Percentiles rank a stretch among this genome's conserved stretches.
Evolutionary conservation across 345 rosid species (phyloP).

Genomic region (Salix caprea): DNA sequence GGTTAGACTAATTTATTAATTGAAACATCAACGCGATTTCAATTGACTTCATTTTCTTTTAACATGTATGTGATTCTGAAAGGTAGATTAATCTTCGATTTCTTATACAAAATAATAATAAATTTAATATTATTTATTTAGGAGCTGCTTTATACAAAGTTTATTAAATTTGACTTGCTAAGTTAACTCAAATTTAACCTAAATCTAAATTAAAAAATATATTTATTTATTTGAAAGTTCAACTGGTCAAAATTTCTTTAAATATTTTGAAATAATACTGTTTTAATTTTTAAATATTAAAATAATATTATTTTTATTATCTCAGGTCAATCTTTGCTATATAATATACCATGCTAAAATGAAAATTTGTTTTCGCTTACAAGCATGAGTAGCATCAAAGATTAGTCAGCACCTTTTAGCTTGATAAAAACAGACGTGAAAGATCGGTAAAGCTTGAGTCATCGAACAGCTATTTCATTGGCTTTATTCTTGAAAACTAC

Average conservation of each 20-base stretch:
- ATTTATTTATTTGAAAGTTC: too few species aligned
- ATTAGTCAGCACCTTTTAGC: neutral
- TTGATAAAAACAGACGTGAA: constrained; percentile 5
- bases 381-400: neutral
- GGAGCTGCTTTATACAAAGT: too few species aligned
- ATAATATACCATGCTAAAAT: neutral
- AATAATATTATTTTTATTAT: too few species aligned
- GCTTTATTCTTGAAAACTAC: constrained; percentile 16
- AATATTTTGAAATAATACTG: too few species aligned
- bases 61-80: constrained; percentile 8
- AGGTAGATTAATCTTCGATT: neutral
- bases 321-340: too few species aligned
- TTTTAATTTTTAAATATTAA: too few species aligned
- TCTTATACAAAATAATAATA: too few species aligned
- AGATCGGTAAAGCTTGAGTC: neutral
- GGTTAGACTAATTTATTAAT: neutral
- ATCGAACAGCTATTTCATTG: constrained; percentile 19
- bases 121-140: too few species aligned
- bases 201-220: too few species aligned
- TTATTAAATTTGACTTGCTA: too few species aligned
- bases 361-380: neutral
- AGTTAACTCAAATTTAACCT: too few species aligned
- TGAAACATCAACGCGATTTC: constrained; percentile 24
- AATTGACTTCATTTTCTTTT: neutral
- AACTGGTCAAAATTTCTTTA: too few species aligned